phyloP scores from a whole-genome alignment of 352 stramenopile genomes.

The Pythium rhizo-oryzae region DNA sequence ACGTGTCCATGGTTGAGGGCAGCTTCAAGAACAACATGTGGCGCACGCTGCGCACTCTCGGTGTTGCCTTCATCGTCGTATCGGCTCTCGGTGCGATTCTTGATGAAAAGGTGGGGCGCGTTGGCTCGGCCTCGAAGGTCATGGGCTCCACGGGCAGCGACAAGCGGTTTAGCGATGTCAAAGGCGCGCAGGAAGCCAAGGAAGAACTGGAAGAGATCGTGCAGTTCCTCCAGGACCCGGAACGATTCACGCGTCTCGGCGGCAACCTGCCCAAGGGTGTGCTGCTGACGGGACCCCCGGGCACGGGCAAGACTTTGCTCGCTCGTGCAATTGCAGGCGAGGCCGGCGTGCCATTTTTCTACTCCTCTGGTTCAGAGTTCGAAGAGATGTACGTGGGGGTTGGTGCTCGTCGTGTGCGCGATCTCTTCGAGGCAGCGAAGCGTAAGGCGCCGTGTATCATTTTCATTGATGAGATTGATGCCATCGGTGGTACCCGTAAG shows the following conservation, averaged over 20 bases:
- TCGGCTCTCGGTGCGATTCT: conserved; percentile 85
- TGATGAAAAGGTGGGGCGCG: conserved; percentile 88
- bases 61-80: conserved; percentile 85
- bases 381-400: conserved; percentile 98
- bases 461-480: conserved; percentile 99
- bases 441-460: conserved; percentile 94
- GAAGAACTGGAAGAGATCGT: conserved; percentile 95
- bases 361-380: conserved; percentile 97
- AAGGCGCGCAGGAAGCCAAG: conserved; percentile 94
- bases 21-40: conserved; percentile 92
- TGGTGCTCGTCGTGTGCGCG: conserved; percentile 94
- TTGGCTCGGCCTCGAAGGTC: conserved; percentile 81
- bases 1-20: conserved; percentile 90
- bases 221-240: conserved; percentile 89
- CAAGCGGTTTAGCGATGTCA: conserved; percentile 95
- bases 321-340: conserved; percentile 96
- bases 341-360: conserved; percentile 97
- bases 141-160: conserved; percentile 87
- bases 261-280: conserved; percentile 93
- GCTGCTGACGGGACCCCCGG: conserved; percentile 93
- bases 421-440: conserved; percentile 98
- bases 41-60: conserved; percentile 83
- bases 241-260: conserved; percentile 90
- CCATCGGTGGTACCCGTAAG: conserved; percentile 95
- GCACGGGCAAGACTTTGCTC: conserved; percentile 99